A percentile compares a stretch with the other conserved stretches of the same genome.
Conservation (phyloP, 2,329 filamentous ascomycete genomes). For the Alternaria arborescens region DNA sequence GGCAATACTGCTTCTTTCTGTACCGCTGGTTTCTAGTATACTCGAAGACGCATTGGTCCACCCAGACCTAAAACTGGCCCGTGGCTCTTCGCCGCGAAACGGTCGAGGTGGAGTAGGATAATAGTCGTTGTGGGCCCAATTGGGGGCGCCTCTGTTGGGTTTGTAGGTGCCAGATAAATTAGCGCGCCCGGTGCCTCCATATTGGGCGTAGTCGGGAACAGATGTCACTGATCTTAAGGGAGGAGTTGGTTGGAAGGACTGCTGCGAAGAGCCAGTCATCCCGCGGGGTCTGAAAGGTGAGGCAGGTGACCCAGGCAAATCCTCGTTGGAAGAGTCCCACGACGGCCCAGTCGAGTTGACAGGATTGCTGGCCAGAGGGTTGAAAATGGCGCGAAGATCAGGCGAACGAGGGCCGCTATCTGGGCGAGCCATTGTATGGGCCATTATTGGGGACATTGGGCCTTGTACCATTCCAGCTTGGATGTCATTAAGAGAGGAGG, state of each 20-base stretch:
- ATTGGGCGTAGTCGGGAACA: conserved; percentile 48
- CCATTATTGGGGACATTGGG: conserved; percentile 37
- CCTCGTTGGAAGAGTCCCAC: conserved; percentile 38
- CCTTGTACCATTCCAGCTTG: conserved; percentile 30
- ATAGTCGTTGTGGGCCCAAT: conserved; percentile 48
- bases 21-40: conserved; percentile 66
- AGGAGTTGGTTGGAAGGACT: conserved; percentile 35
- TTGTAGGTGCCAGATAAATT: conserved; percentile 48
- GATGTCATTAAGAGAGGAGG: conserved; percentile 39
- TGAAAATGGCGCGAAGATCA: conserved; percentile 45
- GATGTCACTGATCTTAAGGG: conserved; percentile 48
- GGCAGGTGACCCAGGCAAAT: conserved; percentile 21
- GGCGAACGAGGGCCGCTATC: conserved; percentile 37
- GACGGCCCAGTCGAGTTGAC: conserved; percentile 35
- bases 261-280: conserved; percentile 45
- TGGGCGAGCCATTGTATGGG: conserved; percentile 35
- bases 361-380: conserved; percentile 48
- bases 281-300: conserved; percentile 41
- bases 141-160: conserved; percentile 47
- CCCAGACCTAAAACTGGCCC: conserved; percentile 68
- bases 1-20: conserved; percentile 81
- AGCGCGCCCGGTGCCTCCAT: conserved; percentile 37
- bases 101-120: conserved; percentile 38
- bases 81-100: conserved; percentile 54
- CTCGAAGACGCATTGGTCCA: conserved; percentile 67